These are phyloP conservation scores for Hypoxylon sp. DNA, from an alignment of 2,329 filamentous ascomycete species.

Conservation along the genomic window DNA sequence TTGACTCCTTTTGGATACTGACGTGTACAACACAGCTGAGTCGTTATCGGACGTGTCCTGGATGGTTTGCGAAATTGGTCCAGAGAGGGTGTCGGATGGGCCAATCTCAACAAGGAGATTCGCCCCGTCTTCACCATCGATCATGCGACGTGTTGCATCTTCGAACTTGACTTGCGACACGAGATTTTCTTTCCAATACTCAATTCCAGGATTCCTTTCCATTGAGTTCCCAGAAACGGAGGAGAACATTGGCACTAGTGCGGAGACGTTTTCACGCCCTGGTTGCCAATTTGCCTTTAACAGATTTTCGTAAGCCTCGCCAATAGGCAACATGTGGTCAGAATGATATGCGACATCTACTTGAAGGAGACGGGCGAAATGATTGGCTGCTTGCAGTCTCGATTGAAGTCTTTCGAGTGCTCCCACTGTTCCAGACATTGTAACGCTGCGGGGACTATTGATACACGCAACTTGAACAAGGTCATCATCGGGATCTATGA, in stretches of 20 bases:
- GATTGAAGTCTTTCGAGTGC: constrained; percentile 11
- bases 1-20: not conserved
- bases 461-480: constrained; percentile 44
- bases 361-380: constrained; percentile 38
- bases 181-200: not conserved
- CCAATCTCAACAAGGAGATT: constrained; percentile 1
- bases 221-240: constrained; percentile 10
- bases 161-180: not conserved
- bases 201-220: not conserved
- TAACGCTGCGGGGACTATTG: constrained; percentile 43
- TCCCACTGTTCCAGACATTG: constrained; percentile 33
- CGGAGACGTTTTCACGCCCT: too few species aligned
- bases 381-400: constrained; percentile 6
- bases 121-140: not conserved
- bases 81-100: not conserved
- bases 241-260: constrained; percentile 23
- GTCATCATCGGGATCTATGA: too few species aligned
- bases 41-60: not conserved
- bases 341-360: constrained; percentile 41
- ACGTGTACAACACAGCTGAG: not conserved
- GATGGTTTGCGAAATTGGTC: not conserved
- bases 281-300: constrained; percentile 1
- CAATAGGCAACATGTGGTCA: constrained; percentile 18
- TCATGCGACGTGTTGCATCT: not conserved
- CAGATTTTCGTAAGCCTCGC: constrained; percentile 19